Percentiles rank a stretch among this genome's conserved stretches.
phyloP scores from a whole-genome alignment of 2,329 filamentous ascomycete genomes.

The Scortechinia acanthostroma region DNA sequence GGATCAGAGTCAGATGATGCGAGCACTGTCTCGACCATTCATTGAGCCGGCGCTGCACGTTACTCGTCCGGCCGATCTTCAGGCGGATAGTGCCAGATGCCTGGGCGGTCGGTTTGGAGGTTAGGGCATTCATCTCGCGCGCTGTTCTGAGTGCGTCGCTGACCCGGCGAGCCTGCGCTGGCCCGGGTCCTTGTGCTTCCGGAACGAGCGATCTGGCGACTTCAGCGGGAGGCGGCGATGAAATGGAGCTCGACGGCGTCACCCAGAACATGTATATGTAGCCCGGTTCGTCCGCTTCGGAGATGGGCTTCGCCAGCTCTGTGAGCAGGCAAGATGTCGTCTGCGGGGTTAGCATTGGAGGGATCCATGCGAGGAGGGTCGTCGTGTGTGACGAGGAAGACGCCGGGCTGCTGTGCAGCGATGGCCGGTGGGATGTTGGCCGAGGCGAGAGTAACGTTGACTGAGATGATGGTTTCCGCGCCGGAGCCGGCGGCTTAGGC shows the following conservation, averaged over 20 bases:
- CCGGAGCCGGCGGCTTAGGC: too few species aligned
- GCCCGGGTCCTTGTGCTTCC: too few species aligned
- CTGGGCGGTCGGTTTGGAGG: background rate
- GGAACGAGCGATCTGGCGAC: background rate
- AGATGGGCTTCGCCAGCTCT: background rate
- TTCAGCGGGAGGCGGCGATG: background rate
- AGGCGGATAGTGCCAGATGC: background rate
- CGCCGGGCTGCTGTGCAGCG: too few species aligned
- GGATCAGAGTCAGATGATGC: background rate
- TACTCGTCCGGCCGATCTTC: background rate
- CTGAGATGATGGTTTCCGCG: too few species aligned
- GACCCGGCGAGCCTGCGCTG: background rate
- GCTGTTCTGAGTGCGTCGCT: background rate
- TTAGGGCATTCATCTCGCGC: background rate
- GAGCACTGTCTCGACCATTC: background rate
- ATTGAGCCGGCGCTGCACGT: background rate
- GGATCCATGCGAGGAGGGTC: background rate
- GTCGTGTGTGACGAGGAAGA: background rate
- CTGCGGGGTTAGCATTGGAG: background rate
- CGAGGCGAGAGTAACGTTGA: too few species aligned
- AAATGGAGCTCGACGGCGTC: background rate
- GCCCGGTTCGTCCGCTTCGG: background rate
- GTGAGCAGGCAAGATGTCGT: background rate
- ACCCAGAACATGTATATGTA: conserved; percentile 3
- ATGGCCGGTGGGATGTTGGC: too few species aligned